phyloP scores from a whole-genome alignment of 345 rosid species.

The Lepidium sativum region DNA sequence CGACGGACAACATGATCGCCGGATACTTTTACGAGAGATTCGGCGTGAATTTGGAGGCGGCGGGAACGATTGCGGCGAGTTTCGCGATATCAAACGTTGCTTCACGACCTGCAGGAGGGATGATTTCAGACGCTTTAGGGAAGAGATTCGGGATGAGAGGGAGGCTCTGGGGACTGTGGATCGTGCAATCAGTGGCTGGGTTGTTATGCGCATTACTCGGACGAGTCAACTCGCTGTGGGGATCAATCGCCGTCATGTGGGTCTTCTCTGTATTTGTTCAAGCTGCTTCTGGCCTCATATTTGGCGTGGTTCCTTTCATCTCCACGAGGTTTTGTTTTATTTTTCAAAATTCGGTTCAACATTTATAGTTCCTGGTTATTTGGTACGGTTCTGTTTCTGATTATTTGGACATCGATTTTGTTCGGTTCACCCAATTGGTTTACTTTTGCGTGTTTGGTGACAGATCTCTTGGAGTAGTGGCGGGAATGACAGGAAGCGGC shows the following conservation, averaged over 20 bases:
- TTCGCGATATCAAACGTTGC: slow-evolving; percentile 54
- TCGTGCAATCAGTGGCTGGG: slow-evolving; percentile 59
- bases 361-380: neutral
- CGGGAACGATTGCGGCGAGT: slow-evolving; percentile 65
- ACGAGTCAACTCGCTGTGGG: slow-evolving; percentile 46
- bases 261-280: slow-evolving; percentile 62
- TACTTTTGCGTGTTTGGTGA: neutral
- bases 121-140: slow-evolving; percentile 51
- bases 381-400: neutral
- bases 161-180: slow-evolving; percentile 78
- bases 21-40: slow-evolving; percentile 69
- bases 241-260: slow-evolving; percentile 50
- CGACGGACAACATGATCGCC: slow-evolving; percentile 63
- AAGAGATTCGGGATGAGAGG: slow-evolving; percentile 65
- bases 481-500: slow-evolving; percentile 85
- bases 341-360: too few species aligned
- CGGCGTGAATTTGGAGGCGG: slow-evolving; percentile 48
- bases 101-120: slow-evolving; percentile 71
- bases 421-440: neutral
- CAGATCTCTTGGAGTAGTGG: slow-evolving; percentile 77
- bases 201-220: slow-evolving; percentile 57
- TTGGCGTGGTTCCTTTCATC: slow-evolving; percentile 82
- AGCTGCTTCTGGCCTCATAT: slow-evolving; percentile 79
- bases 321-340: slow-evolving; percentile 44
- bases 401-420: neutral